phyloP scores from a whole-genome alignment of 139 green algal genomes.

The Zygnema circumcarinatum region DNA sequence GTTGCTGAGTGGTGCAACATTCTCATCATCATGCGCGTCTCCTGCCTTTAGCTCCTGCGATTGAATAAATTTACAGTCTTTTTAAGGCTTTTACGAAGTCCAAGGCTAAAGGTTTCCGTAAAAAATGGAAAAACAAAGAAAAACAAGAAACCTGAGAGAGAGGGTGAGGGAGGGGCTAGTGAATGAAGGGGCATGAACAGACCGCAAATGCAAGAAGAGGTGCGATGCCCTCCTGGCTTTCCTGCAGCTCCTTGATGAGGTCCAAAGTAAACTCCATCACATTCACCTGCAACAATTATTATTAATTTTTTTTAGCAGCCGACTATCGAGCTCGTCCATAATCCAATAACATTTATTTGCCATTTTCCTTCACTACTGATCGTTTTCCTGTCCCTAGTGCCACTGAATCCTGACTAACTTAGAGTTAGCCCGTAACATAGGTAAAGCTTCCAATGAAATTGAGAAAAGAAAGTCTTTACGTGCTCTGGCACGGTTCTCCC shows the following conservation, averaged over 20 bases:
- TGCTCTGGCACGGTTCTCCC: constrained; percentile 47
- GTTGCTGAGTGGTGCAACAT: no score
- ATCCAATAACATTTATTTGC: no score
- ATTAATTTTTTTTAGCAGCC: no score
- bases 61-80: no score
- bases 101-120: no score
- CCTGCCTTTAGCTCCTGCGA: neutral
- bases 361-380: no score
- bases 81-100: no score
- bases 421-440: no score
- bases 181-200: neutral
- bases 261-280: constrained; percentile 51
- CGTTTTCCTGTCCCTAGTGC: no score
- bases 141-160: neutral
- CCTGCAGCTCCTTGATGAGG: constrained; percentile 54
- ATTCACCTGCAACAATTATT: constrained; percentile 52
- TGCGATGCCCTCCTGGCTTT: constrained; percentile 22
- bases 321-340: no score
- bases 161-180: constrained; percentile 1
- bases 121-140: neutral
- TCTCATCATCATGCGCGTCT: neutral
- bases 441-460: neutral
- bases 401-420: no score
- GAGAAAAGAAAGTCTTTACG: constrained; percentile 18
- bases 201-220: constrained; percentile 39